Base-by-base conservation (phyloP, 352 stramenopile genomes). In the Pythium myriotylum region DNA sequence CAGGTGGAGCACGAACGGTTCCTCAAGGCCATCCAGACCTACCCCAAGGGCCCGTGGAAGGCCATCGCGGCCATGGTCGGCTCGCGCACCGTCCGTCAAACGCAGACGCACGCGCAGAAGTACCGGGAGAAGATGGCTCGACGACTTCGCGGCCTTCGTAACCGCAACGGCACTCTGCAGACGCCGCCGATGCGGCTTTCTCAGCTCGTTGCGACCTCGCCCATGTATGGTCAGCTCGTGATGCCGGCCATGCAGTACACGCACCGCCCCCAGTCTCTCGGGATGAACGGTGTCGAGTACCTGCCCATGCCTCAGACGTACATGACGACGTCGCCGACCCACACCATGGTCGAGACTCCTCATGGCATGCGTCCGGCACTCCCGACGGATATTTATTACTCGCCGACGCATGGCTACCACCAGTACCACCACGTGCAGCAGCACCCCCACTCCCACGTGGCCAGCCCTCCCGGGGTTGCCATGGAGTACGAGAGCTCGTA, bases 101-200 rank as follows among this genome's bases (percentile, higher is more conserved):
- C 77, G 43, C 77, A 87, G 67, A 88, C 78, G 7, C 79, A 91
- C 56, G 79, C 77, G 12, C 79, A 88, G 45, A 89, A 88, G 65
- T 86, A 88, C 57, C 59, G 77, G 12, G 77, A 88, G 62, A 89
- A 89, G 65, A 61, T 86, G 24, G 72, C 71, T 2, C 69, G 80
- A 24, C 77, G 76, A 41, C 72, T 84, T 62, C 79, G 79, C n/a
- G 79, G 79, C 20, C 71, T 88, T 14, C 79, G 79, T 49, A 88
- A 88, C 55, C 76, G 79, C 17, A 86, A 86, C 50, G 74, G 76
- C 27, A 84, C 74, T 14, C 53, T 88, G 8, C 76, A 84, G 47
- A 73, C 62, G 9, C 65, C 73, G 16, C 74, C 61, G 12, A 64
- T 70, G 62, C 62, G 49, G 0, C 40, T 65, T 33, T 68, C 61